Conservation (phyloP, 805 yeast species). For the Candida succiphila region DNA sequence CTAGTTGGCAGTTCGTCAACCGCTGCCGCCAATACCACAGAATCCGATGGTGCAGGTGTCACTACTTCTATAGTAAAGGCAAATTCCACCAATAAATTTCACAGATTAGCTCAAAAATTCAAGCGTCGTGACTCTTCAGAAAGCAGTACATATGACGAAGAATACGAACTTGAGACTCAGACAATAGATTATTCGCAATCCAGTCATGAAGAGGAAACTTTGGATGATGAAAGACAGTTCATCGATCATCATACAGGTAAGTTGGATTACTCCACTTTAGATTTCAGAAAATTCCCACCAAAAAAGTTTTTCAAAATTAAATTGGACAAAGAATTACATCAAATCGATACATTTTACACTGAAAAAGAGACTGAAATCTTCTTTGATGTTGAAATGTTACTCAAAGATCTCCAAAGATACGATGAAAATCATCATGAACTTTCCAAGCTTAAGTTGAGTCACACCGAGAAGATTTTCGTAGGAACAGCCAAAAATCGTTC, state of each 20-base stretch:
- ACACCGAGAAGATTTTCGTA: slow-evolving; percentile 11
- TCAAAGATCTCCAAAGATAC: slow-evolving; percentile 35
- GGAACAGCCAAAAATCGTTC: slow-evolving; percentile 4
- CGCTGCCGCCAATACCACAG: not conserved
- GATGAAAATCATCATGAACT: slow-evolving; percentile 14
- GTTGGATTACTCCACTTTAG: slow-evolving; percentile 1
- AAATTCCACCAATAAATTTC: not conserved
- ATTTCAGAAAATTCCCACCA: slow-evolving; percentile 9
- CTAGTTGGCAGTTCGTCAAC: slow-evolving; percentile 5
- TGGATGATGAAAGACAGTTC: slow-evolving; percentile 9
- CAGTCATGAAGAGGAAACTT: slow-evolving; percentile 1
- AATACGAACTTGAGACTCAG: slow-evolving; percentile 6
- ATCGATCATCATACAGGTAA: not conserved
- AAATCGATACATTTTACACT: slow-evolving; percentile 43
- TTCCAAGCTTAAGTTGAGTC: slow-evolving; percentile 12
- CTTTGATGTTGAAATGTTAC: slow-evolving; percentile 32
- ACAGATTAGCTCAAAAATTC: not conserved
- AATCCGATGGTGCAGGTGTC: not conserved
- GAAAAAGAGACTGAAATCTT: slow-evolving; percentile 36
- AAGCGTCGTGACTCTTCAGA: not conserved
- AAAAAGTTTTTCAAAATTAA: slow-evolving; percentile 34
- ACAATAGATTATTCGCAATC: slow-evolving; percentile 9
- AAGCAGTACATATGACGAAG: slow-evolving; percentile 1
- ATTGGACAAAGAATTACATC: slow-evolving; percentile 36
- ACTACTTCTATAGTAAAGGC: not conserved